Evolutionary conservation across 768 basidiomycete genomes (phyloP).

Genomic region (Terana coerulea): DNA sequence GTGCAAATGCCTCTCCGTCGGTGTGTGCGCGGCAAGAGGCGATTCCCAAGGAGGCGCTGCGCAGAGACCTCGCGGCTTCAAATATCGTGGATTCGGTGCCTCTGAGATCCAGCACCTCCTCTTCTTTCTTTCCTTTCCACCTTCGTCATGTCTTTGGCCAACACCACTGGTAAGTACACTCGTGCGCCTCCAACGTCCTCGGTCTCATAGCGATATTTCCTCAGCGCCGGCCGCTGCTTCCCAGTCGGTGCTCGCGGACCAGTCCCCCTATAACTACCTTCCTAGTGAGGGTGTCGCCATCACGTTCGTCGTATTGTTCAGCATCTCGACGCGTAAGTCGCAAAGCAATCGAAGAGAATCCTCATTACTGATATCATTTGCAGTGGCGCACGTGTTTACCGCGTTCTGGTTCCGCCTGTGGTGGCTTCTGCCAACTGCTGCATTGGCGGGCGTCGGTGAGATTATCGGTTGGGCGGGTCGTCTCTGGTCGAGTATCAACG

Average conservation of each 20-base stretch:
- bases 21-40: background rate
- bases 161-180: background rate
- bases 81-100: background rate
- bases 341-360: too few species aligned
- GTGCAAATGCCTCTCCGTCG: background rate
- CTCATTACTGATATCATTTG: background rate
- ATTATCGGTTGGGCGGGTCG: constrained; percentile 36
- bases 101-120: background rate
- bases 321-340: constrained; percentile 26
- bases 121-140: background rate
- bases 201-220: background rate
- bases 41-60: too few species aligned
- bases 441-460: constrained; percentile 31
- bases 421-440: constrained; percentile 32
- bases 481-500: constrained; percentile 30
- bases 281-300: constrained; percentile 35
- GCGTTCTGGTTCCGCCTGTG: constrained; percentile 28
- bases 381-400: constrained; percentile 25
- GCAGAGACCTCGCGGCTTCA: background rate
- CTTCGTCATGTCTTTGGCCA: background rate
- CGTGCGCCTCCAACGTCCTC: background rate
- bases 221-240: too few species aligned
- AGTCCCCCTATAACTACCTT: constrained; percentile 30
- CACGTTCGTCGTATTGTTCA: constrained; percentile 33
- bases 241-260: background rate